Percentiles rank a stretch among this genome's conserved stretches.
Evolutionary conservation across 1,284 basidiomycete genomes (phyloP).

Genomic region (Ceratorhiza oryzae-sativae): DNA sequence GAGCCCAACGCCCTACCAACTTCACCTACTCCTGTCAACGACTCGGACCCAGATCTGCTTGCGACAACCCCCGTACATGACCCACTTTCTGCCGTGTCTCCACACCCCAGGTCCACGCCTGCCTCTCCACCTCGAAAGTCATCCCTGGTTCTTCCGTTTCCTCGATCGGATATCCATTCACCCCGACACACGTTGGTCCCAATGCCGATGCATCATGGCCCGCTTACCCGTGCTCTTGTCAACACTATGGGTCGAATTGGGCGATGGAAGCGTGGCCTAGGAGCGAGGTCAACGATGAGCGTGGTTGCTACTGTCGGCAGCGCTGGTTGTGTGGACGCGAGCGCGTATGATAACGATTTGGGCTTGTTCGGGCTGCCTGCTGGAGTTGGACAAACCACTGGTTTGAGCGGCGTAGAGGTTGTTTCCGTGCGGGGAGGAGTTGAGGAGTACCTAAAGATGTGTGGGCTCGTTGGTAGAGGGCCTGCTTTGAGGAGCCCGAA

Average conservation of each 20-base stretch:
- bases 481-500: background rate
- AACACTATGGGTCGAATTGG: conserved; percentile 82
- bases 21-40: background rate
- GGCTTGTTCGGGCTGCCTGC: background rate
- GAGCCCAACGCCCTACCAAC: conserved; percentile 8
- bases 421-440: conserved; percentile 66
- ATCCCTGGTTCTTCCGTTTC: conserved; percentile 26
- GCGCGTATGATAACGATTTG: conserved; percentile 38
- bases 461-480: conserved; percentile 47
- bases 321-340: conserved; percentile 55
- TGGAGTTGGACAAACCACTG: background rate
- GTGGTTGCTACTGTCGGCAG: conserved; percentile 12
- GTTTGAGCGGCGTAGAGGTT: background rate
- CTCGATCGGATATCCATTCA: conserved; percentile 6
- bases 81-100: conserved; percentile 16
- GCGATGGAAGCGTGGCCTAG: conserved; percentile 79
- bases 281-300: conserved; percentile 56
- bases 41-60: conserved; percentile 29
- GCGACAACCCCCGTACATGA: conserved; percentile 37
- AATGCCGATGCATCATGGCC: conserved; percentile 50
- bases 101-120: conserved; percentile 29
- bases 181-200: conserved; percentile 3
- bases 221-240: conserved; percentile 76
- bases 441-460: conserved; percentile 69
- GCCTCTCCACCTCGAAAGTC: conserved; percentile 32